These are phyloP conservation scores for Pseudomassariella vexata DNA, from an alignment of 2,329 filamentous ascomycete genomes.

Conservation along the genomic window DNA sequence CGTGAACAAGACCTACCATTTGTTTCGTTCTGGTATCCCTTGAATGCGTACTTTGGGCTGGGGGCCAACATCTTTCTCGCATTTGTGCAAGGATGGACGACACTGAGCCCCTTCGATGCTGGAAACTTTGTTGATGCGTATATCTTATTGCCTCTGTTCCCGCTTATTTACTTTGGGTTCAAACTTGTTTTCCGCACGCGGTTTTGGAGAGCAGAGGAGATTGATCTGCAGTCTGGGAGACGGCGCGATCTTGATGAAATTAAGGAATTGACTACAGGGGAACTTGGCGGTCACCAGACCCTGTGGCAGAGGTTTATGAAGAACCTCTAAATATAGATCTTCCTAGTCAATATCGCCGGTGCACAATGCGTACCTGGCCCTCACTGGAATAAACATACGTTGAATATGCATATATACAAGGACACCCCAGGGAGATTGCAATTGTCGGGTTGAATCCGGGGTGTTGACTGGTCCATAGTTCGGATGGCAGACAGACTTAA, in stretches of 20 bases:
- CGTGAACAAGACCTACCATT: conserved; percentile 49
- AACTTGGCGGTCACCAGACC: conserved; percentile 16
- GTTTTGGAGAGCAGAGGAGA: conserved; percentile 42
- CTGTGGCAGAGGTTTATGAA: conserved; percentile 39
- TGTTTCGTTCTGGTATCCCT: conserved; percentile 48
- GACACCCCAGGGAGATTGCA: no score
- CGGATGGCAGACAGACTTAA: no score
- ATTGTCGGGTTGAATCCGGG: no score
- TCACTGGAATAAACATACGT: no score
- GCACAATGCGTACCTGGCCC: no score
- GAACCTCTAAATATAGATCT: conserved; percentile 36
- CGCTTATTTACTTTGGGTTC: conserved; percentile 48
- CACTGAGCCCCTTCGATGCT: conserved; percentile 50
- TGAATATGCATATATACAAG: no score
- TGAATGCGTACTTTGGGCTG: conserved; percentile 54
- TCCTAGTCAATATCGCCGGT: no score
- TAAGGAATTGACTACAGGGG: conserved; percentile 23
- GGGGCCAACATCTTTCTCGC: conserved; percentile 53
- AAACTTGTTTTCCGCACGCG: conserved; percentile 50
- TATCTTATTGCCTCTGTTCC: conserved; percentile 54
- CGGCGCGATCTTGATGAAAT: conserved; percentile 48
- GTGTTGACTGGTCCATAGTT: no score
- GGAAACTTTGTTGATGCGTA: conserved; percentile 60
- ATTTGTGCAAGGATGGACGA: conserved; percentile 57
- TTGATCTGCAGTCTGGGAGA: conserved; percentile 51